Evolutionary conservation across 2,329 filamentous ascomycete species (phyloP), one percentile per base, ranked within the genome.

Genomic region (Bipolaris oryzae): DNA sequence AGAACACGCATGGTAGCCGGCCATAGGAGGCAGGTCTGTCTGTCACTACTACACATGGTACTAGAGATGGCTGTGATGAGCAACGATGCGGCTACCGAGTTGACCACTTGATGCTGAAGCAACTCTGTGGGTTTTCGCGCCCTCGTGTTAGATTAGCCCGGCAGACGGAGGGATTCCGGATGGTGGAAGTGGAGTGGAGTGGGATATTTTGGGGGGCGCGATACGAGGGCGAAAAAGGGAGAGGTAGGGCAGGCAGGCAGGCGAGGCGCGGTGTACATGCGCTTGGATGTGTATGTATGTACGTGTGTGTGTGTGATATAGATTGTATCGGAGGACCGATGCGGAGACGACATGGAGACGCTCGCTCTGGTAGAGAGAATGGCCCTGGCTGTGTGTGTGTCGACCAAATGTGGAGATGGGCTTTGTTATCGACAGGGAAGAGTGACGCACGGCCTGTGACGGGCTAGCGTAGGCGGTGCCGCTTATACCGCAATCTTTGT

Each of bases 1-100:
- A 74, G 73, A 74, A 72, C 71, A 62, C 56, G 60, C 59, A 62
- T 51, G 57, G 63, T 49, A 43, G 20, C 38, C n/a, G 38, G 55
- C 46, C 41, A 65, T 52, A 42, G 55, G 38, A 41, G 45, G 47
- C 47, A 42, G 41, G 47, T 54, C 57, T 59, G 25, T 3, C 25
- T 28, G 25, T 28, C 25, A 25, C 23, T 25, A 25, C 23, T 28
- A 28, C 25, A 28, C 7, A 28, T 28, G 25, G 25, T 28, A 59
- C 58, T 57, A 57, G 43, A 35, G 66, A 72, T 73, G 65, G 62
- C 64, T 62, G 59, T 58, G 54, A 58, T 61, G 57, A 56, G 60
- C 51, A 58, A 57, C 56, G 54, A 59, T 59, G 66, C 60, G 55
- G 58, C 61, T 57, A 56, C 43, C 10, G 25, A 55, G 60, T 60